These are phyloP conservation scores for Breviolum minutum DNA, from an alignment of 73 alveolate genomes.

Conservation along the genomic window DNA sequence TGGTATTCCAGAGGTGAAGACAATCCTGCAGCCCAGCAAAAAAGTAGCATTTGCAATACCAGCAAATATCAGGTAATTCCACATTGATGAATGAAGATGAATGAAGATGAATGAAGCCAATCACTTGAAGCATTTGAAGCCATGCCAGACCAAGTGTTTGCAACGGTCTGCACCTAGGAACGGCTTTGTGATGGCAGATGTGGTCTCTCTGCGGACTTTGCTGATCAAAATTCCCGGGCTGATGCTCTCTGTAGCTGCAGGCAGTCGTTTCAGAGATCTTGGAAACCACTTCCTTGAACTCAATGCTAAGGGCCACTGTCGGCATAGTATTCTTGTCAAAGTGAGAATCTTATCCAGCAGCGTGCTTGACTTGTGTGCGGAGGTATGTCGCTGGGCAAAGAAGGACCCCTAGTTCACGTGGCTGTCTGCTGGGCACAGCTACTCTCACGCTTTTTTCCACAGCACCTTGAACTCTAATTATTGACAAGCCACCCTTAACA, in stretches of 20 bases:
- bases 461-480: neutral
- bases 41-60: neutral
- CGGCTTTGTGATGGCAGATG: conserved; percentile 92
- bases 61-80: too few relatives aligned
- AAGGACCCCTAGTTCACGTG: conserved; percentile 99
- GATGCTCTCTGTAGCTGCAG: conserved; percentile 89
- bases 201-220: conserved; percentile 75
- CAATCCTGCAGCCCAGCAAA: conserved; percentile 41
- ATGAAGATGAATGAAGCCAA: too few relatives aligned
- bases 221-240: conserved; percentile 73
- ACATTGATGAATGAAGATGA: too few relatives aligned
- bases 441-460: conserved; percentile 60
- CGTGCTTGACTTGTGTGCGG: neutral
- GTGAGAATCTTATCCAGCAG: neutral
- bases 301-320: neutral
- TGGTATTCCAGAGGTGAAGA: conserved; percentile 96
- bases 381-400: conserved; percentile 98
- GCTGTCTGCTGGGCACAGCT: conserved; percentile 96
- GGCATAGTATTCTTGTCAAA: neutral
- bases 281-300: too few relatives aligned
- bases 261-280: neutral
- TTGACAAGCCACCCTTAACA: neutral
- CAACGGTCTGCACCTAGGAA: neutral
- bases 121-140: too few relatives aligned
- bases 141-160: too few relatives aligned